Conservation (phyloP, 139 green algal species). For the Trebouxia sp. region DNA sequence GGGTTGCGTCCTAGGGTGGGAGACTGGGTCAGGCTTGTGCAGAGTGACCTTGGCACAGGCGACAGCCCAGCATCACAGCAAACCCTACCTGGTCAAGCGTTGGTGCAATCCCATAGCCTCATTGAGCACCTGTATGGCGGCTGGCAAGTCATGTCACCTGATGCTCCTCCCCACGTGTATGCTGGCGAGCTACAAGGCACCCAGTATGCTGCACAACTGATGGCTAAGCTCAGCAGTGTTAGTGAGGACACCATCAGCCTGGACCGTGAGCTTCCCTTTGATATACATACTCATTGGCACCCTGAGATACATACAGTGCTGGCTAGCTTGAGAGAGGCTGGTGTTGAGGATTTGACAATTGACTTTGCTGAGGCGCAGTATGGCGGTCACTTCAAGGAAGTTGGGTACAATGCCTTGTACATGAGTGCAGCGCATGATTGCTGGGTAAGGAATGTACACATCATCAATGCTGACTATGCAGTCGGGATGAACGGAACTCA, state of each 20-base stretch:
- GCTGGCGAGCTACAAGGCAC: slow-evolving; percentile 25
- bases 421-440: slow-evolving; percentile 12
- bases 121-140: slow-evolving; percentile 24
- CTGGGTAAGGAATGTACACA: slow-evolving; percentile 23
- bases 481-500: slow-evolving; percentile 4
- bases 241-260: background rate
- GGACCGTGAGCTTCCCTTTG: slow-evolving; percentile 6
- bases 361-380: slow-evolving; percentile 27
- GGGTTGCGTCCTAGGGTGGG: background rate
- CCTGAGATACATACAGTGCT: background rate
- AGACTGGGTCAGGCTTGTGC: slow-evolving; percentile 1
- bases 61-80: background rate
- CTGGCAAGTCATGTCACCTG: background rate
- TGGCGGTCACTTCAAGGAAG: slow-evolving; percentile 24
- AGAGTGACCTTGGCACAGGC: background rate
- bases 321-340: slow-evolving; percentile 2
- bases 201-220: slow-evolving; percentile 12
- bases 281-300: background rate
- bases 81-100: too few relatives aligned
- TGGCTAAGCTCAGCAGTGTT: background rate
- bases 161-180: background rate
- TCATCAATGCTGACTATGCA: slow-evolving; percentile 28
- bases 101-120: background rate
- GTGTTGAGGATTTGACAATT: slow-evolving; percentile 33
- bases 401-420: slow-evolving; percentile 20